Base-by-base conservation (phyloP, 371 early-diverging fungal species). In the Mucor circinelloides region DNA sequence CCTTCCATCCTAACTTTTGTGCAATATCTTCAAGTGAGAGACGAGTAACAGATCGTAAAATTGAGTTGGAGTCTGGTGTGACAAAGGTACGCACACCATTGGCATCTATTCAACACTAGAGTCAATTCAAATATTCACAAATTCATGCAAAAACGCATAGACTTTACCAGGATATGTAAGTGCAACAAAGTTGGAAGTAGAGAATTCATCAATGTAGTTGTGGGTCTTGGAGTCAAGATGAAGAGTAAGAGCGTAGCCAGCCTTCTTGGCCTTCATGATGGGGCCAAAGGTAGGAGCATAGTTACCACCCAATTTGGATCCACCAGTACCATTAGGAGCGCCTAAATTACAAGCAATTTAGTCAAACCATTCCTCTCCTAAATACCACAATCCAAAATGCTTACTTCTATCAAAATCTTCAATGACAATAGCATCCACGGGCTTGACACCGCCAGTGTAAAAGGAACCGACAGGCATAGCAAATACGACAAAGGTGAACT, bases 181-280 rank as follows among this genome's bases (percentile, higher is more conserved):
- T 13, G 87, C 94, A n/a, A 89, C 88, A 82, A 92, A 94, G 76
- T 94, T 94, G 69, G 90, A 89, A 4, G 94, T 92, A 7, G 90
- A 88, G 70, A 94, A 94, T 74, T 94, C 94, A 60, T 94, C 94
- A 54, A 94, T 82, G 62, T 87, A 82, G 9, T 80, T 80, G 71
- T 83, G 83, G 0, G 88, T 87, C 70, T 84, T 82, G 44, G 91
- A 68, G 70, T 94, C 94, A 58, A 94, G 79, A 74, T 91, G 92
- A 31, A 94, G 82, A 10, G 89, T 89, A 66, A 94, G 85, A 27
- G 87, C 77, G 71, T 85, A 93, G 13, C 92, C 94, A 38, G 77
- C 64, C 42, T 86, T 78, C 70, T 89, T 90, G 32, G 90, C 90
- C 2, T 80, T 83, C 9, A 72, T 66, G 48, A 91, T 86, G 27